phyloP scores from a whole-genome alignment of 2,329 filamentous ascomycete species.

The Colletotrichum aenigma region DNA sequence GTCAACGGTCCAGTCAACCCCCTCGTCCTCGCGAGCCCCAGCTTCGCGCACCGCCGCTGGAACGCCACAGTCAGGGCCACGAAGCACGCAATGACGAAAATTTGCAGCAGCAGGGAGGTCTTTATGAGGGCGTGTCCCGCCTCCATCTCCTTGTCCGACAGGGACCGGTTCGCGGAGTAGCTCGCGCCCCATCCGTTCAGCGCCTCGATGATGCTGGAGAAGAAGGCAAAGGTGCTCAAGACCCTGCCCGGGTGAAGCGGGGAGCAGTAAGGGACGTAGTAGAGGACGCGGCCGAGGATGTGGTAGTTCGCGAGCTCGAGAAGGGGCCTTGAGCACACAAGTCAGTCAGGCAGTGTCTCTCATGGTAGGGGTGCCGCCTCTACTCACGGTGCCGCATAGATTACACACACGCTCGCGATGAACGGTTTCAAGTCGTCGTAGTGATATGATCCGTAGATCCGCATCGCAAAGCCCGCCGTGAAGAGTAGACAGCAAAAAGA shows the following conservation, averaged over 20 bases:
- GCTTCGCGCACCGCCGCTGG: constrained; percentile 46
- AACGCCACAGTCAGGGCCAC: constrained; percentile 51
- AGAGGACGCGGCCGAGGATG: constrained; percentile 62
- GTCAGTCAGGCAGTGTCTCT: background rate
- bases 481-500: constrained; percentile 60
- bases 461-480: constrained; percentile 56
- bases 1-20: constrained; percentile 39
- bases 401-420: constrained; percentile 38
- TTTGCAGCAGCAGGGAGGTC: constrained; percentile 57
- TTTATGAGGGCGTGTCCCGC: constrained; percentile 52
- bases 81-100: constrained; percentile 56
- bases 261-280: constrained; percentile 63
- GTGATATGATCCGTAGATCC: constrained; percentile 34
- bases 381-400: constrained; percentile 38
- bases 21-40: constrained; percentile 35
- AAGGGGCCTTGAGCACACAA: constrained; percentile 47
- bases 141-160: constrained; percentile 40
- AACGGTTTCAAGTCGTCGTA: constrained; percentile 34
- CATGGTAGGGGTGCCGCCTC: background rate
- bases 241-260: constrained; percentile 53
- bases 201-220: constrained; percentile 52
- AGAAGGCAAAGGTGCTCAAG: constrained; percentile 47
- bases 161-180: constrained; percentile 48
- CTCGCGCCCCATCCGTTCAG: constrained; percentile 54
- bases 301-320: constrained; percentile 67